Percentiles rank a stretch among this genome's conserved stretches.
Evolutionary conservation across 345 rosid genomes (phyloP).

Genomic region (Ailanthus altissimus): DNA sequence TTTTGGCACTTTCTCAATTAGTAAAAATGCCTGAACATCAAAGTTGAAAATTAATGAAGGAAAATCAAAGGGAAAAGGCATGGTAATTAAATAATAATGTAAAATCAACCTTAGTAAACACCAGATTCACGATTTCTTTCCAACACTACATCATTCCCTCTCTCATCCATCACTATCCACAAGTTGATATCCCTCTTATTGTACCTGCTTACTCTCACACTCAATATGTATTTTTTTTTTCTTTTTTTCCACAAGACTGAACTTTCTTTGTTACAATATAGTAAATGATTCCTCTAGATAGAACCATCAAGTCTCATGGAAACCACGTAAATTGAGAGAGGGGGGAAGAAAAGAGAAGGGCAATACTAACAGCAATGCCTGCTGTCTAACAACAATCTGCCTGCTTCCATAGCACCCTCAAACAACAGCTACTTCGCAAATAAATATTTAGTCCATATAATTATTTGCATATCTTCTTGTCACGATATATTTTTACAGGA

Average conservation of each 20-base stretch:
- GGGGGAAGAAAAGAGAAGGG: neutral
- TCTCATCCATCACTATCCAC: no score
- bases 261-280: neutral
- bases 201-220: neutral
- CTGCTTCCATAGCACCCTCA: neutral
- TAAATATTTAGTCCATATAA: neutral
- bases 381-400: neutral
- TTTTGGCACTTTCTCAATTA: neutral
- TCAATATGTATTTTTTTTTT: neutral
- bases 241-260: neutral
- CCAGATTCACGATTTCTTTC: no score
- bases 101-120: no score
- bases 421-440: neutral
- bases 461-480: neutral
- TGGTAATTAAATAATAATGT: no score
- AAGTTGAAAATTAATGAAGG: no score
- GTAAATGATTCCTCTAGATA: neutral
- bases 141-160: no score
- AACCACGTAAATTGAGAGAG: neutral
- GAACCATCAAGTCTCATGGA: neutral
- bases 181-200: no score
- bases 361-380: neutral
- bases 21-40: no score
- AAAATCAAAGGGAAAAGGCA: no score
- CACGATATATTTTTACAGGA: neutral